A percentile compares a stretch with the other conserved stretches of the same genome.
phyloP scores from a whole-genome alignment of 345 rosid species.

The Nasturtium officinale region DNA sequence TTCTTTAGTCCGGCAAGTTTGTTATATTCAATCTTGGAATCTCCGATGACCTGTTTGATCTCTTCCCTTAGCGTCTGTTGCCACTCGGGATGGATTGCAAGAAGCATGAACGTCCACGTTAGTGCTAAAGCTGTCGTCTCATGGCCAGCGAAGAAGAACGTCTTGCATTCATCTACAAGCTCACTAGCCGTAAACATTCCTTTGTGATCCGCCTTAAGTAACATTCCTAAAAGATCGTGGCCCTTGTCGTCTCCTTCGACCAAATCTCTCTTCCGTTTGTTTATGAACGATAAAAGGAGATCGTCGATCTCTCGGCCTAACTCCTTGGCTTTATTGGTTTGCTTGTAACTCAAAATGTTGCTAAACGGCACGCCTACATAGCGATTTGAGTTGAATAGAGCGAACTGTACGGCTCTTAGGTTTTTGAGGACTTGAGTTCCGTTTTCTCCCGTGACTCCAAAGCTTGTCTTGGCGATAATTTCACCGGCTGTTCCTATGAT shows the following conservation, averaged over 20 bases:
- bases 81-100: slow-evolving; percentile 82
- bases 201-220: slow-evolving; percentile 53
- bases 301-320: slow-evolving; percentile 77
- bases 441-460: slow-evolving; percentile 62
- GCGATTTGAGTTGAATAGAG: slow-evolving; percentile 75
- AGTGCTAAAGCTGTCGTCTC: slow-evolving; percentile 90
- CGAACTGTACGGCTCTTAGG: slow-evolving; percentile 69
- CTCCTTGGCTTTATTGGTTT: slow-evolving; percentile 54
- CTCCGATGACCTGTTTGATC: slow-evolving; percentile 66
- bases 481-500: slow-evolving; percentile 74
- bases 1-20: slow-evolving; percentile 78
- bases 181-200: slow-evolving; percentile 53
- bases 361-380: slow-evolving; percentile 85
- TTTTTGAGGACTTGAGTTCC: slow-evolving; percentile 65
- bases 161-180: slow-evolving; percentile 89
- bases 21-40: slow-evolving; percentile 58
- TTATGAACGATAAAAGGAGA: slow-evolving; percentile 61
- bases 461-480: slow-evolving; percentile 84
- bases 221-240: slow-evolving; percentile 63
- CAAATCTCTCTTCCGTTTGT: slow-evolving; percentile 44
- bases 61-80: slow-evolving; percentile 75
- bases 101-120: slow-evolving; percentile 81
- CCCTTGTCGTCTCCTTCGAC: slow-evolving; percentile 15
- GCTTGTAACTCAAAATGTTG: slow-evolving; percentile 53
- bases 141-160: slow-evolving; percentile 93